A percentile compares a stretch with the other conserved stretches of the same genome.
phyloP scores from a whole-genome alignment of 192 early-diverging fungal species.

The Coemansia sp. region DNA sequence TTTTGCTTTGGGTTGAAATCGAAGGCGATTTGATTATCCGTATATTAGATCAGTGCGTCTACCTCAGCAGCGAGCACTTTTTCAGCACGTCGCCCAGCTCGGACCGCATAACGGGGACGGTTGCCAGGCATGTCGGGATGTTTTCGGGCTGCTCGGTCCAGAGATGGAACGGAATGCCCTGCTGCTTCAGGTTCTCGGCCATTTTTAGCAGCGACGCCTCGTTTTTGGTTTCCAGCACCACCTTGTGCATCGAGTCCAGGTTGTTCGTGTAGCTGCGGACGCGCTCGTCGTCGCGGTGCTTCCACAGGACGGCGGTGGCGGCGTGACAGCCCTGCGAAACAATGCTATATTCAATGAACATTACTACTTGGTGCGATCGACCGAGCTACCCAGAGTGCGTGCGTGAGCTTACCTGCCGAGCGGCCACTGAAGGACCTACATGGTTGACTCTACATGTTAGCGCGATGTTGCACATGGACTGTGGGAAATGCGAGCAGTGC shows the following conservation, averaged over 20 bases:
- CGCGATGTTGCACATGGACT: not conserved
- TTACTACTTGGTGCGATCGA: not conserved
- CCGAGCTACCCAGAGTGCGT: too few species aligned
- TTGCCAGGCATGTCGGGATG: slow-evolving; percentile 67
- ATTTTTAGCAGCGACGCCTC: slow-evolving; percentile 57
- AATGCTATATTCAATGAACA: slow-evolving; percentile 46
- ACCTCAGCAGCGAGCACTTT: slow-evolving; percentile 40
- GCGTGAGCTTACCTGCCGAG: slow-evolving; percentile 65
- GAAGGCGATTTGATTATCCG: slow-evolving; percentile 4
- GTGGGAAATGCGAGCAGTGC: not conserved
- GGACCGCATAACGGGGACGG: slow-evolving; percentile 58
- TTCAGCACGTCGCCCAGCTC: slow-evolving; percentile 49
- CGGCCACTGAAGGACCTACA: slow-evolving; percentile 57
- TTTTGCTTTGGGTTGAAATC: too few species aligned
- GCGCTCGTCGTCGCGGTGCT: slow-evolving; percentile 55
- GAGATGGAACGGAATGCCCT: slow-evolving; percentile 57
- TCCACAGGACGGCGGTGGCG: slow-evolving; percentile 60
- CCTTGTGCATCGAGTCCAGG: slow-evolving; percentile 71
- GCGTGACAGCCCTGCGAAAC: slow-evolving; percentile 75
- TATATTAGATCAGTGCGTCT: too few species aligned
- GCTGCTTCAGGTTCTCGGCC: slow-evolving; percentile 51
- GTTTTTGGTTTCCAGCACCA: slow-evolving; percentile 72
- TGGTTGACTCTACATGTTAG: not conserved
- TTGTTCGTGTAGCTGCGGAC: slow-evolving; percentile 60
- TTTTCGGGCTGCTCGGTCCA: slow-evolving; percentile 80